Evolutionary conservation across 345 rosid species (phyloP).

Genomic region (Pelargonium nanum): DNA sequence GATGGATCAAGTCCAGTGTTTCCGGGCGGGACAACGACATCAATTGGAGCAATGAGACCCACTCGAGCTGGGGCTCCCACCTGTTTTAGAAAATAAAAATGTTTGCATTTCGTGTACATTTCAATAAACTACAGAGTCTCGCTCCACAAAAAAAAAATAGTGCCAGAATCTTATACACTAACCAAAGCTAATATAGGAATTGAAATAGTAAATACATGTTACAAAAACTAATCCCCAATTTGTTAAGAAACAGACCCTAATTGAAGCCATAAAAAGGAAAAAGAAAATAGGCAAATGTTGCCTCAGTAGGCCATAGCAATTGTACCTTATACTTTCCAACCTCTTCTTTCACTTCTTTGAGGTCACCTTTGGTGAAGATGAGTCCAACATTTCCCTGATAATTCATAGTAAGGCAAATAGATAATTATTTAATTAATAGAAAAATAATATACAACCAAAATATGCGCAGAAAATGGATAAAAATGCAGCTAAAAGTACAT

Average conservation of each 20-base stretch:
- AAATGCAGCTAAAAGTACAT: too few relatives aligned
- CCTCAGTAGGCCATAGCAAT: neutral
- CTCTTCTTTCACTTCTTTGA: constrained; percentile 67
- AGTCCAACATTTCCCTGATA: constrained; percentile 69
- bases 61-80: constrained; percentile 48
- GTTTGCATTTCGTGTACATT: too few relatives aligned
- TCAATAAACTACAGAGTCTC: too few relatives aligned
- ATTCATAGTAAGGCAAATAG: neutral
- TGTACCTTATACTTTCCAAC: constrained; percentile 62
- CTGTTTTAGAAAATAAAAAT: constrained; percentile 10
- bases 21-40: constrained; percentile 41
- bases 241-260: neutral
- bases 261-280: neutral
- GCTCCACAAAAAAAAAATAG: too few relatives aligned
- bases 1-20: constrained; percentile 45
- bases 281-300: neutral
- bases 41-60: constrained; percentile 40
- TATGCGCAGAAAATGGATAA: too few relatives aligned
- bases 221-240: neutral
- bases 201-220: neutral
- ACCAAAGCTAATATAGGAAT: too few relatives aligned
- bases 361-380: constrained; percentile 69
- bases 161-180: too few relatives aligned
- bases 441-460: too few relatives aligned
- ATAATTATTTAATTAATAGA: too few relatives aligned